Evolutionary conservation across 805 yeast species (phyloP), one percentile per base, ranked within the genome.

Genomic region (Soucietia sequanensis): DNA sequence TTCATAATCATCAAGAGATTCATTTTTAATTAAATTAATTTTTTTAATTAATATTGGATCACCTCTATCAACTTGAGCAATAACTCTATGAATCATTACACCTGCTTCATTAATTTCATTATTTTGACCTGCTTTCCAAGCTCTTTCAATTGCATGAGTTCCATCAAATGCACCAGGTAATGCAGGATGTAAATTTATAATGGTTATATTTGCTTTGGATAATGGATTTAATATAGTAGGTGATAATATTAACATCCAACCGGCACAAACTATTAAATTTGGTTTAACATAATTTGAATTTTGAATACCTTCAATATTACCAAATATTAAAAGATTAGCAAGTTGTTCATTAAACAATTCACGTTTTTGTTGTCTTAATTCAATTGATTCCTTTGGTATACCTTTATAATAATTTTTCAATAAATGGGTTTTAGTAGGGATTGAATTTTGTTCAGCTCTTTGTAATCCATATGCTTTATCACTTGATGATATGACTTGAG

Each of bases 101-200:
- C 99, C 99, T 11, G 95, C 96, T 44, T 75, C 76, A 6, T 72
- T 47, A 34, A 81, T 77, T 46, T 78, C 74, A 6, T 96, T 96
- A 18, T 78, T 78, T 54, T 90, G 96, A 24, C 96, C 96, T 9
- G 95, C 95, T 50, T 88, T 70, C 91, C 95, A 93, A 1, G 97
- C 95, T 52, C 98, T 72, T 50, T 93, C 96, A 40, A 93, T 93
- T 8, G 99, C 98, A 63, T 87, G 89, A 8, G 95, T 91, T 4
- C 99, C 99, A 39, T 91, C 98, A 68, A 91, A 93, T 4, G 89
- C 89, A 18, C 96, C 96, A 1, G 99, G 99, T 40, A 93, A 76
- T 0, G 99, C 98, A 4, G 99, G 99, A 58, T 93, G 99, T 41
- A 93, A 68, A 54, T 93, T 93, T 51, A 93, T 89, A 43, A 93